A percentile compares a stretch with the other conserved stretches of the same genome.
Conservation (phyloP, 371 early-diverging fungal genomes). For the Globomyces sp. region DNA sequence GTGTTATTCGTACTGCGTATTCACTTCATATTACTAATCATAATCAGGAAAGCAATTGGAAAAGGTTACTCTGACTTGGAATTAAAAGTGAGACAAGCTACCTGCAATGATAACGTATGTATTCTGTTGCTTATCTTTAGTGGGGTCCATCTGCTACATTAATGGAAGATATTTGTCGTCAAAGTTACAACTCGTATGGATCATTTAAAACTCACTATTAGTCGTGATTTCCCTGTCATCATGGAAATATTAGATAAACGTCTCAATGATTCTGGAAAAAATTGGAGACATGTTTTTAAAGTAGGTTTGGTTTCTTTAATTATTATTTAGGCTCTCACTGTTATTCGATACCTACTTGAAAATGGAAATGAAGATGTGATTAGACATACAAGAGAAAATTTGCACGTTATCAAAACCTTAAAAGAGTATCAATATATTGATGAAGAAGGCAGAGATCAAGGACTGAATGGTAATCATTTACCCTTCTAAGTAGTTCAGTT, state of each 20-base stretch:
- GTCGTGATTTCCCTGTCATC: conserved; percentile 87
- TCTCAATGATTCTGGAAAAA: conserved; percentile 93
- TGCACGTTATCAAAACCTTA: conserved; percentile 90
- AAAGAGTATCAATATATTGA: conserved; percentile 95
- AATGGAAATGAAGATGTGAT: conserved; percentile 88
- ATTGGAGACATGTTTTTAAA: conserved; percentile 98
- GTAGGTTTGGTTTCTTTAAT: conserved; percentile 24
- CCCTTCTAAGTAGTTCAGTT: background rate
- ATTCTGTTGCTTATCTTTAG: conserved; percentile 4
- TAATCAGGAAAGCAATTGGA: conserved; percentile 85
- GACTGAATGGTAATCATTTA: conserved; percentile 64
- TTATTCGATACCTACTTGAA: conserved; percentile 74
- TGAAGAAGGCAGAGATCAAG: conserved; percentile 88
- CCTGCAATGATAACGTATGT: conserved; percentile 68
- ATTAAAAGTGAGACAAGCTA: conserved; percentile 80
- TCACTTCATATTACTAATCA: background rate
- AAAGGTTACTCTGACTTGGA: conserved; percentile 96
- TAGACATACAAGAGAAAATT: conserved; percentile 81
- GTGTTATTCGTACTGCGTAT: conserved; percentile 8
- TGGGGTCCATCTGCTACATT: conserved; percentile 80
- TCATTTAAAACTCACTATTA: conserved; percentile 33
- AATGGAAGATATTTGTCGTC: conserved; percentile 87
- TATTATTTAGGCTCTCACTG: conserved; percentile 23
- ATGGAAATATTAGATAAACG: conserved; percentile 98
- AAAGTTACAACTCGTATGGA: conserved; percentile 77